Conservation (phyloP, 345 rosid genomes). For the Camelina sativa region DNA sequence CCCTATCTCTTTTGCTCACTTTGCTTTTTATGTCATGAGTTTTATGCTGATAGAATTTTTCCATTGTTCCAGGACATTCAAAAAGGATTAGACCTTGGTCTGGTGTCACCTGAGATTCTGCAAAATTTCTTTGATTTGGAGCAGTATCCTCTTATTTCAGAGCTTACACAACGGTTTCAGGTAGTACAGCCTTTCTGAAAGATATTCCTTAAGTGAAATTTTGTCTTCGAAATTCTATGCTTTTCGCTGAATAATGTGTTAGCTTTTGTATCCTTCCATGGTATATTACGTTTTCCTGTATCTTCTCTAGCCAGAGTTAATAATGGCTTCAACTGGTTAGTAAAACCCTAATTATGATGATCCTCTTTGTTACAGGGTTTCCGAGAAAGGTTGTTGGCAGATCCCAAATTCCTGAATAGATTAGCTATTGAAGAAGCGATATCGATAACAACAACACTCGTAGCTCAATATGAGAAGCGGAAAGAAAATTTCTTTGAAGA, state of each 20-base stretch:
- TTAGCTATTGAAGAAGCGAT: conserved; percentile 93
- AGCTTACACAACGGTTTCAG: conserved; percentile 87
- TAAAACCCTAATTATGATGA: conserved; percentile 13
- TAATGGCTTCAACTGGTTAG: conserved; percentile 14
- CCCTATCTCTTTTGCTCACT: background rate
- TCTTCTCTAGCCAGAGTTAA: conserved; percentile 6
- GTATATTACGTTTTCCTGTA: background rate
- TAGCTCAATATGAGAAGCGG: conserved; percentile 91
- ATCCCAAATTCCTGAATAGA: conserved; percentile 87
- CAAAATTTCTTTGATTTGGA: conserved; percentile 93
- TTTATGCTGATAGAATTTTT: conserved; percentile 25
- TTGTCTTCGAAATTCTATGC: conserved; percentile 3
- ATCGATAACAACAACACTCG: conserved; percentile 83
- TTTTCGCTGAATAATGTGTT: background rate
- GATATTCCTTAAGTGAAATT: conserved; percentile 8
- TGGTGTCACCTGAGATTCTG: conserved; percentile 91
- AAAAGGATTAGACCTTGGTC: conserved; percentile 92
- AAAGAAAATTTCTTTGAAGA: conserved; percentile 89
- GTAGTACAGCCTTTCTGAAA: conserved; percentile 55
- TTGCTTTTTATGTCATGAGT: conserved; percentile 17
- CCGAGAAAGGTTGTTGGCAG: conserved; percentile 90
- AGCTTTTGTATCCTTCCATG: background rate
- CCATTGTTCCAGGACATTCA: conserved; percentile 74
- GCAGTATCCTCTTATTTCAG: conserved; percentile 79
- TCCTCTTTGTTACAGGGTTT: conserved; percentile 70